A percentile compares a stretch with the other conserved stretches of the same genome.
Conservation (phyloP, 208 protist species). For the Lotmaria passim region DNA sequence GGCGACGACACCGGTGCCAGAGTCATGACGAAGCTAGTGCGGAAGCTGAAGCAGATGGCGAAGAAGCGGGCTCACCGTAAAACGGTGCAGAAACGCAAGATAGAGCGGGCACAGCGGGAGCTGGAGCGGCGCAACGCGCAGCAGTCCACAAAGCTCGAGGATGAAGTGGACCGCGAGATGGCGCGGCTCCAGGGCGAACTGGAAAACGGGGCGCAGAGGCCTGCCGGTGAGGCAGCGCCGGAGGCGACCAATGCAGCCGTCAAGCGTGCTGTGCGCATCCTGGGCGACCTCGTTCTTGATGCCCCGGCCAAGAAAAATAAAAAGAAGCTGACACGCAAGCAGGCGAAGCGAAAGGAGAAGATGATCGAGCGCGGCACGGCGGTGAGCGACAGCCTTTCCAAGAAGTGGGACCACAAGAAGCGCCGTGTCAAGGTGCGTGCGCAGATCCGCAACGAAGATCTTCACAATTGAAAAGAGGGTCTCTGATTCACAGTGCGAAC, state of each 20-base stretch:
- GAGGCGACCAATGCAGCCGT: slow-evolving; percentile 24
- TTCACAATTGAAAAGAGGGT: slow-evolving; percentile 47
- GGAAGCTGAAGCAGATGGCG: slow-evolving; percentile 91
- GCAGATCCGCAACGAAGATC: slow-evolving; percentile 81
- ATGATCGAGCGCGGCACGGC: slow-evolving; percentile 58
- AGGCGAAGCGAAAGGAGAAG: slow-evolving; percentile 70
- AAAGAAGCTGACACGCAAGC: slow-evolving; percentile 81
- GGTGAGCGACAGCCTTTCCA: slow-evolving; percentile 52
- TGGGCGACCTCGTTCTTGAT: slow-evolving; percentile 75
- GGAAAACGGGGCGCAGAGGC: slow-evolving; percentile 7
- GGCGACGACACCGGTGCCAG: too few relatives aligned
- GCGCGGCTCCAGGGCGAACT: slow-evolving; percentile 47
- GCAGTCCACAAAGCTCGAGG: slow-evolving; percentile 50
- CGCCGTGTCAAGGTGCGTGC: slow-evolving; percentile 85
- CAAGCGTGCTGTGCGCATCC: slow-evolving; percentile 50
- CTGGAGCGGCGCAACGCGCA: slow-evolving; percentile 46
- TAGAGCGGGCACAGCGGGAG: slow-evolving; percentile 64
- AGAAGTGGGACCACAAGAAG: slow-evolving; percentile 84
- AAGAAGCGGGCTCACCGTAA: slow-evolving; percentile 88
- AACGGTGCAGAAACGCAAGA: slow-evolving; percentile 87
- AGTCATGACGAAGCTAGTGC: slow-evolving; percentile 86
- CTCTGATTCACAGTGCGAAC: too few relatives aligned
- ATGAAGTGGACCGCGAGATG: slow-evolving; percentile 71
- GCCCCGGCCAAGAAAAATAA: slow-evolving; percentile 57
- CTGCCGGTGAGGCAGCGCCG: background rate